Conservation (phyloP, 2,329 filamentous ascomycete species). For the Colletotrichum trifolii region DNA sequence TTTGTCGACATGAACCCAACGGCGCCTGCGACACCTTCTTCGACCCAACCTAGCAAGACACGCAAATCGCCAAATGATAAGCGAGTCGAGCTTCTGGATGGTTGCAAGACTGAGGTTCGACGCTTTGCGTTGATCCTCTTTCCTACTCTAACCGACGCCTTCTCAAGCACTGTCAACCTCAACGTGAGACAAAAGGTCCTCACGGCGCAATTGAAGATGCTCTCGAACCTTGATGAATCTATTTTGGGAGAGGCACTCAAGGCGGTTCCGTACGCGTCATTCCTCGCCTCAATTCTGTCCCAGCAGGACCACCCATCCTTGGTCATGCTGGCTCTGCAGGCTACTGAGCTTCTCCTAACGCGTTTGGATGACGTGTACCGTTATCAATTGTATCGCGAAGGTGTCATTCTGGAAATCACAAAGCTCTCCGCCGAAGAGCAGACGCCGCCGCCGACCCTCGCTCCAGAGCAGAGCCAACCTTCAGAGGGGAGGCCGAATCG, state of each 20-base stretch:
- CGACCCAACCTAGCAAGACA: slow-evolving; percentile 52
- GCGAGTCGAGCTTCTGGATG: slow-evolving; percentile 81
- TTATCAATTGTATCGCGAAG: slow-evolving; percentile 97
- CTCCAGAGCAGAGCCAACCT: slow-evolving; percentile 44
- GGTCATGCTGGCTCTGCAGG: slow-evolving; percentile 88
- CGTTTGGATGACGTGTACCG: slow-evolving; percentile 89
- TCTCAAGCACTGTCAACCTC: slow-evolving; percentile 96
- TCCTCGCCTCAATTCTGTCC: slow-evolving; percentile 92
- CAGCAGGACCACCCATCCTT: slow-evolving; percentile 92
- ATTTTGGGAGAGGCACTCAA: slow-evolving; percentile 88
- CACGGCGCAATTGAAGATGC: slow-evolving; percentile 96
- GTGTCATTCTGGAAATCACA: slow-evolving; percentile 90
- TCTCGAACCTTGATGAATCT: slow-evolving; percentile 88
- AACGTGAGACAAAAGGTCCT: slow-evolving; percentile 95
- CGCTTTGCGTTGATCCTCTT: slow-evolving; percentile 94
- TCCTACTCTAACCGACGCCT: slow-evolving; percentile 94
- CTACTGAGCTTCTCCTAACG: slow-evolving; percentile 86
- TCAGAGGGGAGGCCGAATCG: slow-evolving; percentile 16
- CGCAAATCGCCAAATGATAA: slow-evolving; percentile 77
- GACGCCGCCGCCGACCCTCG: slow-evolving; percentile 40
- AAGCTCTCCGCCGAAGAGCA: slow-evolving; percentile 73
- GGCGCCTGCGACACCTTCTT: slow-evolving; percentile 55
- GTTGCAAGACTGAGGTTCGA: slow-evolving; percentile 87
- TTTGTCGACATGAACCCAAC: slow-evolving; percentile 55
- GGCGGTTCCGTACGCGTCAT: slow-evolving; percentile 93